Conservation (phyloP, 805 yeast genomes). For the Jamesozyma piceae region DNA sequence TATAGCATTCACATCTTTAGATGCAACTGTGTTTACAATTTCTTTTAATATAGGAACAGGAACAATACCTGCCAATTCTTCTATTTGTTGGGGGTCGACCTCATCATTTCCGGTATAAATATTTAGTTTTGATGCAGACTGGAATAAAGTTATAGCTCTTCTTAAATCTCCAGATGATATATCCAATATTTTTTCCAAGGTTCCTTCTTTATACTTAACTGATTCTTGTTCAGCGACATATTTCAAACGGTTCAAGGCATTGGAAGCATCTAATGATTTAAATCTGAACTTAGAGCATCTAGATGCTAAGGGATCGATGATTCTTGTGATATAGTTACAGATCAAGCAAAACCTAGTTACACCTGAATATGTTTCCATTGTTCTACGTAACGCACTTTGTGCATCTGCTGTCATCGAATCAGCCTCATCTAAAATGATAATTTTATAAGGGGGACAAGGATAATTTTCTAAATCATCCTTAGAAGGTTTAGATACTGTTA, state of each 20-base stretch:
- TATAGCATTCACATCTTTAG: slow-evolving; percentile 30
- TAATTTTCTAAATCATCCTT: slow-evolving; percentile 58
- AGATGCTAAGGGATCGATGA: slow-evolving; percentile 92
- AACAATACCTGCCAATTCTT: slow-evolving; percentile 72
- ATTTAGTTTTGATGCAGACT: slow-evolving; percentile 61
- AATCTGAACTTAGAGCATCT: slow-evolving; percentile 94
- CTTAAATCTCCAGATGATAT: slow-evolving; percentile 86
- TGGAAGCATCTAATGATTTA: slow-evolving; percentile 58
- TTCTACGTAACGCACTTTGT: slow-evolving; percentile 88
- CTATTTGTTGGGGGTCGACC: slow-evolving; percentile 40
- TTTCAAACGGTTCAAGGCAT: slow-evolving; percentile 60
- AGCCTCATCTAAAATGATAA: slow-evolving; percentile 88
- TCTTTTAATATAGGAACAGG: slow-evolving; percentile 39
- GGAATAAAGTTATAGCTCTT: slow-evolving; percentile 82
- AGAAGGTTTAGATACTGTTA: slow-evolving; percentile 73
- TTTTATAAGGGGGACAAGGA: slow-evolving; percentile 95
- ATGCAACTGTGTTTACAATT: slow-evolving; percentile 33
- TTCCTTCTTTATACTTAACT: slow-evolving; percentile 38
- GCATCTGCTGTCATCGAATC: slow-evolving; percentile 98
- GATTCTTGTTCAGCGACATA: slow-evolving; percentile 47
- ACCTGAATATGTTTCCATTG: slow-evolving; percentile 82
- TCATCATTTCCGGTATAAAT: slow-evolving; percentile 30
- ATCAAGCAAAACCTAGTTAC: slow-evolving; percentile 90
- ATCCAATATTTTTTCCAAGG: slow-evolving; percentile 52
- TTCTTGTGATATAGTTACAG: slow-evolving; percentile 93